Evolutionary conservation across 306 rosid genomes (phyloP).

Genomic region (Dicorynia guianensis): DNA sequence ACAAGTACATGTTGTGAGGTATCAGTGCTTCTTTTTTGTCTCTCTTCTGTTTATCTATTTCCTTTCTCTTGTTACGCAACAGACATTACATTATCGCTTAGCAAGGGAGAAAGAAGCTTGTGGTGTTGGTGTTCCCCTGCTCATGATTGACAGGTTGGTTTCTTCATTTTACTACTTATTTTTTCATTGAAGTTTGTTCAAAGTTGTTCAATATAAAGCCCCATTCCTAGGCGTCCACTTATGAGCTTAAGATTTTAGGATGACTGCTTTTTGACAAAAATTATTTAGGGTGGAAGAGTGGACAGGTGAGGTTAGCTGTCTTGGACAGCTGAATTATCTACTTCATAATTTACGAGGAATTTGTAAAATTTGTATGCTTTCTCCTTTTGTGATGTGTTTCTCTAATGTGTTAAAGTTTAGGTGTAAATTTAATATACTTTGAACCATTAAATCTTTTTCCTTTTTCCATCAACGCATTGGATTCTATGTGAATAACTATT

Average conservation of each 20-base stretch:
- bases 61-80: slow-evolving; percentile 14
- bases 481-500: background rate
- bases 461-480: background rate
- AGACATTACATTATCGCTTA: slow-evolving; percentile 76
- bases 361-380: background rate
- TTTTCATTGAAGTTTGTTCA: background rate
- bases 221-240: too few species aligned
- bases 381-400: background rate
- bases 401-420: background rate
- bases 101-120: slow-evolving; percentile 61
- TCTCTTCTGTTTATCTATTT: background rate
- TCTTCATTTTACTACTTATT: background rate
- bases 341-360: background rate
- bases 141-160: slow-evolving; percentile 85
- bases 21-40: background rate
- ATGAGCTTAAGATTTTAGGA: too few species aligned
- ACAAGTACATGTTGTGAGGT: slow-evolving; percentile 3
- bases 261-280: background rate
- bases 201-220: too few species aligned
- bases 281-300: slow-evolving; percentile 1
- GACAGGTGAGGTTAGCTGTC: slow-evolving; percentile 8
- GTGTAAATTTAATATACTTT: background rate
- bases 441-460: background rate
- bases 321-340: slow-evolving; percentile 9
- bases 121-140: slow-evolving; percentile 62